These are phyloP conservation scores for Calonectria ilicicola DNA, from an alignment of 2,329 filamentous ascomycete species.

Conservation along the genomic window DNA sequence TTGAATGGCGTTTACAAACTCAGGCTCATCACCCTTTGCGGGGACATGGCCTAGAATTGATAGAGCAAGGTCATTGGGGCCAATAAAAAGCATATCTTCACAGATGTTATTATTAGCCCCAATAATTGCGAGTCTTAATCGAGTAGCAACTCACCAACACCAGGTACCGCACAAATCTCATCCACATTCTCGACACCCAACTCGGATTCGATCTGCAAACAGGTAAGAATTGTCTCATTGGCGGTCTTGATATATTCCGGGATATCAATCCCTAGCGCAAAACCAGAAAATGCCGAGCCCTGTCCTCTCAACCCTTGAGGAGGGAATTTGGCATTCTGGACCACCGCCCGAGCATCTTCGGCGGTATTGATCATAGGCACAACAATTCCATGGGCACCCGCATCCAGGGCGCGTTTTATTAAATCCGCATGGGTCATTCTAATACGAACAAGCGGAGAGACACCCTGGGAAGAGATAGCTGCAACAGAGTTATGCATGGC, in stretches of 20 bases:
- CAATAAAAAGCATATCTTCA: conserved; percentile 55
- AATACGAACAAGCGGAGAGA: conserved; percentile 56
- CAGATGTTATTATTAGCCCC: neutral
- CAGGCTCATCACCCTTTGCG: conserved; percentile 59
- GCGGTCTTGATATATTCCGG: conserved; percentile 57
- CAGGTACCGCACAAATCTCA: conserved; percentile 50
- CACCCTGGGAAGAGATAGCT: conserved; percentile 48
- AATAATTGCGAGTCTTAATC: too few species aligned
- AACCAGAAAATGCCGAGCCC: conserved; percentile 56
- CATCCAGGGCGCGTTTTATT: conserved; percentile 57
- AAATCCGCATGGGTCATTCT: conserved; percentile 48
- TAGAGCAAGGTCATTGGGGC: conserved; percentile 57
- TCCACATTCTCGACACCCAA: conserved; percentile 60
- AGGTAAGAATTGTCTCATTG: conserved; percentile 57
- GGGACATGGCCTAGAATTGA: conserved; percentile 57
- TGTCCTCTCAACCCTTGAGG: conserved; percentile 57
- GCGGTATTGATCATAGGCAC: conserved; percentile 57
- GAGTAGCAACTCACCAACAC: conserved; percentile 45
- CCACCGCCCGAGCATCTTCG: conserved; percentile 53
- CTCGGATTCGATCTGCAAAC: conserved; percentile 59
- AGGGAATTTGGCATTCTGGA: conserved; percentile 57
- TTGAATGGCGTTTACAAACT: conserved; percentile 59
- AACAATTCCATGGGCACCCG: conserved; percentile 58
- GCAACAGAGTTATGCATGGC: conserved; percentile 59
- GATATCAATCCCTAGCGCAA: conserved; percentile 51